phyloP scores from a whole-genome alignment of 768 basidiomycete species.

The Leccinum disarticulatum region DNA sequence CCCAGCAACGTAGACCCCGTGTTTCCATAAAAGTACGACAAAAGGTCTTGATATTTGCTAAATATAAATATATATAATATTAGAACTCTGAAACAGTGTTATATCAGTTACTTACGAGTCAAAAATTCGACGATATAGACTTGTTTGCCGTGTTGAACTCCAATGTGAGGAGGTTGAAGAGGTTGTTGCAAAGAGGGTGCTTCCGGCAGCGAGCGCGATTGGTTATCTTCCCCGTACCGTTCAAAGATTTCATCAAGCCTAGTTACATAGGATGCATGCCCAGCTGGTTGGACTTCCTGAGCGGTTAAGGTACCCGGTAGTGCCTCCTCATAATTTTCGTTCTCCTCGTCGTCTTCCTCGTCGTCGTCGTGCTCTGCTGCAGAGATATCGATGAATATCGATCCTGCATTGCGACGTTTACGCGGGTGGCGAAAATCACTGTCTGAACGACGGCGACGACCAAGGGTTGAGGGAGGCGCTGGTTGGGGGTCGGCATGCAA shows the following conservation, averaged over 20 bases:
- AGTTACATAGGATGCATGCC: background rate
- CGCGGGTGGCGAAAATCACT: background rate
- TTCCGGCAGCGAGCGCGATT: background rate
- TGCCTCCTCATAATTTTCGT: background rate
- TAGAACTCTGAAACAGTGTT: background rate
- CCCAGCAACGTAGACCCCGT: background rate
- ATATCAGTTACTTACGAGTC: background rate
- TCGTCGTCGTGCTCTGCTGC: background rate
- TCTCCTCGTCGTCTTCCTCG: background rate
- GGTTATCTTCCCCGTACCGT: background rate
- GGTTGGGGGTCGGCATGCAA: background rate
- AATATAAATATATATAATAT: background rate
- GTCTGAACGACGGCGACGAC: background rate
- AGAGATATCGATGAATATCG: background rate
- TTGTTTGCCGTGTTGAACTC: background rate
- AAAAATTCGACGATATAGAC: background rate
- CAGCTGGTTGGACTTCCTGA: background rate
- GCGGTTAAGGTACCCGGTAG: background rate
- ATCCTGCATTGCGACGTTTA: background rate
- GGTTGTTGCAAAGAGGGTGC: background rate
- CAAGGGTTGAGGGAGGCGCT: background rate
- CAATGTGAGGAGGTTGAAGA: background rate
- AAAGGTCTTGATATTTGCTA: background rate
- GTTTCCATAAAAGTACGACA: background rate
- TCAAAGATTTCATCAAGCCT: background rate